phyloP scores from a whole-genome alignment of 495 filamentous ascomycete species.

The Trichoderma erinaceum region DNA sequence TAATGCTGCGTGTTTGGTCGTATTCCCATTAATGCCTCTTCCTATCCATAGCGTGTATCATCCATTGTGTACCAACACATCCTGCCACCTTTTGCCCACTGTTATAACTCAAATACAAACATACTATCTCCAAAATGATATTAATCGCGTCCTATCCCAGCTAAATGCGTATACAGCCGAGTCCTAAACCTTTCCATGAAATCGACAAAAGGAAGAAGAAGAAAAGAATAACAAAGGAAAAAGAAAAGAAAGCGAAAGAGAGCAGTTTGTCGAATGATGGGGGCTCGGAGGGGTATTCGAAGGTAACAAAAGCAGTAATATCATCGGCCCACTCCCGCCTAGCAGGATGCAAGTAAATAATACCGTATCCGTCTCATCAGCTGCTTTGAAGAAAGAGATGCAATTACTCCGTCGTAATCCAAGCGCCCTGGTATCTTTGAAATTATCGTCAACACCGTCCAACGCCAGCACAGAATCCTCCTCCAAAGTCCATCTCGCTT shows the following conservation, averaged over 20 bases:
- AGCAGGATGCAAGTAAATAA: not conserved
- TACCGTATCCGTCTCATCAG: not conserved
- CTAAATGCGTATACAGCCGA: not conserved
- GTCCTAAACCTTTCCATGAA: not conserved
- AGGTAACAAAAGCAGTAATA: not conserved
- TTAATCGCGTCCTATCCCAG: not conserved
- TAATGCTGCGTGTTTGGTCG: not conserved
- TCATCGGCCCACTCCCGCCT: not conserved
- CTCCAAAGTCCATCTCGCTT: not conserved
- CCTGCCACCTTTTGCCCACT: not conserved
- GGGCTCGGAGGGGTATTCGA: not conserved
- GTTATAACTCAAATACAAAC: not conserved
- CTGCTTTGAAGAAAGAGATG: not conserved
- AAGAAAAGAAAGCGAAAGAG: not conserved
- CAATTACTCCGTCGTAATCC: not conserved
- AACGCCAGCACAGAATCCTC: not conserved
- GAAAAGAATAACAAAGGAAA: not conserved
- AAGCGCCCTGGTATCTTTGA: slow-evolving; percentile 13
- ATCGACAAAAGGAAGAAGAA: not conserved
- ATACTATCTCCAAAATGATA: not conserved
- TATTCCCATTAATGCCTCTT: slow-evolving; percentile 6
- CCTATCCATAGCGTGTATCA: not conserved
- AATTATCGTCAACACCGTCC: slow-evolving; percentile 13
- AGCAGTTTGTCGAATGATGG: not conserved
- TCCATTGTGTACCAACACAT: not conserved